Conservation (phyloP, 2,329 filamentous ascomycete species). For the Epicoccum sorghinum region DNA sequence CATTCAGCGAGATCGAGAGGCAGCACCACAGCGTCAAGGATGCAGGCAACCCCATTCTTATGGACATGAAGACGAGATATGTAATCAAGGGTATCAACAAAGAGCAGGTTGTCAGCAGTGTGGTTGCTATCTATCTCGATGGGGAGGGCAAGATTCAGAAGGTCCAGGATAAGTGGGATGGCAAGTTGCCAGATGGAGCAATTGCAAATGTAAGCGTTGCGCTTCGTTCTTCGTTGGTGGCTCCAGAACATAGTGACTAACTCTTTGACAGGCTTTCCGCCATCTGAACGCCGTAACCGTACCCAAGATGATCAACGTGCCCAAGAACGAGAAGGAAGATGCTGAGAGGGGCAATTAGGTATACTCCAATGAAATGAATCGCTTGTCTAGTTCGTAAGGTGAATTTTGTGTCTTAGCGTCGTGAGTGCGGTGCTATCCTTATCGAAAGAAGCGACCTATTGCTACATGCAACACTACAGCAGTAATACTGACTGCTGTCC, state of each 20-base stretch:
- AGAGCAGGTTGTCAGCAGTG: constrained; percentile 58
- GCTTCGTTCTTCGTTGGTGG: constrained; percentile 22
- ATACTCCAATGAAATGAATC: constrained; percentile 10
- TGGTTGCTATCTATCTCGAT: constrained; percentile 56
- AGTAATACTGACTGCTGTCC: constrained; percentile 24
- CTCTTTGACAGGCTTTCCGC: constrained; percentile 54
- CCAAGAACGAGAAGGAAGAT: constrained; percentile 61
- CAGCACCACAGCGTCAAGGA: constrained; percentile 60
- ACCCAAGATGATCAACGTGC: constrained; percentile 58
- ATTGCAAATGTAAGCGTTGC: constrained; percentile 58
- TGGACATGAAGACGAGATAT: constrained; percentile 61
- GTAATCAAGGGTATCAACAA: constrained; percentile 60
- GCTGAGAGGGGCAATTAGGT: constrained; percentile 53
- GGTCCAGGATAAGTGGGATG: constrained; percentile 63
- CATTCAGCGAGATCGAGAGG: constrained; percentile 64
- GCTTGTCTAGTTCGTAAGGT: constrained; percentile 17
- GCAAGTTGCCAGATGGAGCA: constrained; percentile 56
- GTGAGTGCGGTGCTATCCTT: constrained; percentile 9
- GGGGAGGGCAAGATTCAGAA: constrained; percentile 54
- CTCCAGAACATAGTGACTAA: constrained; percentile 32
- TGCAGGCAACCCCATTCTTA: constrained; percentile 64
- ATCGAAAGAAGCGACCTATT: constrained; percentile 34
- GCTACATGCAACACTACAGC: constrained; percentile 32
- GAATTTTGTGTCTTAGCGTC: constrained; percentile 29
- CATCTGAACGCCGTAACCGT: constrained; percentile 59